Base-by-base conservation (phyloP, 371 early-diverging fungal genomes). In the Mucor circinelloides region DNA sequence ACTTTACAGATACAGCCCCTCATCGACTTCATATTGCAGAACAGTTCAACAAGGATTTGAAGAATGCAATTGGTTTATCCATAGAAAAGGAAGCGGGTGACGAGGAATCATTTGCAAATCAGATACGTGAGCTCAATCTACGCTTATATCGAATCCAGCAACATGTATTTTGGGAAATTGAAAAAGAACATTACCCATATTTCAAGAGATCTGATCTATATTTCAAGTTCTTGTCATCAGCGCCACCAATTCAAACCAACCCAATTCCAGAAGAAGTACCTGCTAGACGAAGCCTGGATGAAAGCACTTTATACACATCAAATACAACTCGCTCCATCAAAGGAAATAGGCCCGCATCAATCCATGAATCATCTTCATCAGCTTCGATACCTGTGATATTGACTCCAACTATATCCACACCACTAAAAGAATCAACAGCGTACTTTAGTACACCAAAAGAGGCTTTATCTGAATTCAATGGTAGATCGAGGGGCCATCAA, bases 191-290 rank as follows among this genome's bases (percentile, higher is more conserved):
- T 52, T 91, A 84, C 64, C 87, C 88, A 2, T 74, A 79, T 48
- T 93, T 94, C 66, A 76, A 85, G 66, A 74, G 82, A 19, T 90
- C 87, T 36, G 87, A 89, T 55, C 72, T 92, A 2, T 93, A 91
- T 66, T 86, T 87, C 72, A 84, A 89, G 48, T 87, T 90, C 42
- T 72, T 90, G 21, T 76, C 80, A 3, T 82, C 85, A 19, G 82
- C 83, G 10, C 83, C 85, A 13, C 34, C 68, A 0, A 25, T 54
- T 28, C 25, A 28, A 15, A 54, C 15, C 27, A 27, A 10, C 10
- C 23, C 52, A 23, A 52, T 50, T 12, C 48, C 72, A 17, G 38
- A 63, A 23, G 61, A 60, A 32, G 55, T 25, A 13, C 56, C 61
- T 38, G 68, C 65, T 1, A 67, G 79, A 50, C 75, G 74, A 12